Evolutionary conservation across 768 basidiomycete genomes (phyloP).

Genomic region (Phaeotremella skinneri): DNA sequence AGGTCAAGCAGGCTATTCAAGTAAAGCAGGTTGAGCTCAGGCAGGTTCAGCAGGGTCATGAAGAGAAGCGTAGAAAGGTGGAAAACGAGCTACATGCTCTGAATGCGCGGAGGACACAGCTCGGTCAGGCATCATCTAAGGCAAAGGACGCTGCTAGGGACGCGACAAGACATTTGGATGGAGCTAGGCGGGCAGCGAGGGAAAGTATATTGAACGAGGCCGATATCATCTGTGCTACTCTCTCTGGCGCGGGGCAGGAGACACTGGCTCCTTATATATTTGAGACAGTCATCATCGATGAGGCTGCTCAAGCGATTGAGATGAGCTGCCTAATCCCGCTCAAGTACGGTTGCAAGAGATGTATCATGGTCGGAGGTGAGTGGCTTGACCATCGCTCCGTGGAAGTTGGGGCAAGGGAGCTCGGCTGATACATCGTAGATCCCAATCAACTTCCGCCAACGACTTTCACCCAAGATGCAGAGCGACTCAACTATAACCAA

Average conservation of each 20-base stretch:
- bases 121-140: conserved; percentile 70
- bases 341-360: conserved; percentile 76
- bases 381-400: no score
- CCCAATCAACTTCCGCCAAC: conserved; percentile 87
- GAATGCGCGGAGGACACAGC: conserved; percentile 62
- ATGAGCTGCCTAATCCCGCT: conserved; percentile 91
- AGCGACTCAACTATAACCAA: conserved; percentile 74
- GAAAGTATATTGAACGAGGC: conserved; percentile 77
- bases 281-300: conserved; percentile 95
- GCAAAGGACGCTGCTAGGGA: conserved; percentile 80
- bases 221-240: conserved; percentile 88
- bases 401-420: conserved; percentile 1
- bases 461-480: conserved; percentile 65
- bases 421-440: conserved; percentile 37
- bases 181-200: conserved; percentile 69
- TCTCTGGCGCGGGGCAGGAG: conserved; percentile 91
- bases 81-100: conserved; percentile 69
- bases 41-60: conserved; percentile 61
- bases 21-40: conserved; percentile 65
- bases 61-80: conserved; percentile 59
- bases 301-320: conserved; percentile 96
- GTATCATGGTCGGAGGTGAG: conserved; percentile 88
- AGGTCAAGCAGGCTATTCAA: conserved; percentile 62
- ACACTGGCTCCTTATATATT: conserved; percentile 75
- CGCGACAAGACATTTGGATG: conserved; percentile 75